Evolutionary conservation across 2,329 filamentous ascomycete species (phyloP).

Genomic region (Knoxdaviesia proteae): DNA sequence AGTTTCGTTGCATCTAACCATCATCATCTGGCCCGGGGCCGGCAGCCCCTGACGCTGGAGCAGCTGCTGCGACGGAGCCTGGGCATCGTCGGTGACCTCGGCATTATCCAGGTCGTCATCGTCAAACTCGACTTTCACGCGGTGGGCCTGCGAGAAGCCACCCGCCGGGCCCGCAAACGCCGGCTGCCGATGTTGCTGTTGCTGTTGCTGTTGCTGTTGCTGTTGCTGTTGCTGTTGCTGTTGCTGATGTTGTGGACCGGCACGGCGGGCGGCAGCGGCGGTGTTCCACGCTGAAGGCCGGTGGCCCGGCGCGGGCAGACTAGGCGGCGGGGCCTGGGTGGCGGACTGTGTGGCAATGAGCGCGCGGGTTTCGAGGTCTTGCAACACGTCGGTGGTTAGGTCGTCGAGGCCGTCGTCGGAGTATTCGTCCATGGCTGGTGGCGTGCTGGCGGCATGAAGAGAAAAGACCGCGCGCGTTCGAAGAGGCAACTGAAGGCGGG

Average conservation of each 20-base stretch:
- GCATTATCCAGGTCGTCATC: slow-evolving; percentile 34
- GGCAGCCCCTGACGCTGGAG: too few species aligned
- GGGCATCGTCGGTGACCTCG: slow-evolving; percentile 16
- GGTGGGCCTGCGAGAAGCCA: neutral
- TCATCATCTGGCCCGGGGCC: too few species aligned
- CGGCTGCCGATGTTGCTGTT: slow-evolving; percentile 3
- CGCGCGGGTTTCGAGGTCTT: slow-evolving; percentile 43
- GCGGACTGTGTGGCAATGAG: slow-evolving; percentile 33
- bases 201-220: slow-evolving; percentile 3
- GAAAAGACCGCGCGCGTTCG: neutral
- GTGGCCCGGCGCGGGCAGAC: neutral
- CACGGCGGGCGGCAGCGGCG: neutral
- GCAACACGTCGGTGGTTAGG: slow-evolving; percentile 32
- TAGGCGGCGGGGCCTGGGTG: neutral
- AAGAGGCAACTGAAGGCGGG: neutral
- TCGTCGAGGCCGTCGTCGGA: slow-evolving; percentile 43
- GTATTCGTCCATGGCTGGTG: slow-evolving; percentile 30
- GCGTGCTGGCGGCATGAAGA: neutral
- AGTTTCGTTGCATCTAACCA: slow-evolving; percentile 1
- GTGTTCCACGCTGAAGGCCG: neutral
- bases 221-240: slow-evolving; percentile 4
- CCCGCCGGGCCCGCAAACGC: neutral
- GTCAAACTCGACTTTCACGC: slow-evolving; percentile 19
- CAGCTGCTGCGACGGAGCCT: neutral
- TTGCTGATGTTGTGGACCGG: slow-evolving; percentile 3